A percentile compares a stretch with the other conserved stretches of the same genome.
Conservation (phyloP, 169 alveolate species). For the Perkinsus marinus region DNA sequence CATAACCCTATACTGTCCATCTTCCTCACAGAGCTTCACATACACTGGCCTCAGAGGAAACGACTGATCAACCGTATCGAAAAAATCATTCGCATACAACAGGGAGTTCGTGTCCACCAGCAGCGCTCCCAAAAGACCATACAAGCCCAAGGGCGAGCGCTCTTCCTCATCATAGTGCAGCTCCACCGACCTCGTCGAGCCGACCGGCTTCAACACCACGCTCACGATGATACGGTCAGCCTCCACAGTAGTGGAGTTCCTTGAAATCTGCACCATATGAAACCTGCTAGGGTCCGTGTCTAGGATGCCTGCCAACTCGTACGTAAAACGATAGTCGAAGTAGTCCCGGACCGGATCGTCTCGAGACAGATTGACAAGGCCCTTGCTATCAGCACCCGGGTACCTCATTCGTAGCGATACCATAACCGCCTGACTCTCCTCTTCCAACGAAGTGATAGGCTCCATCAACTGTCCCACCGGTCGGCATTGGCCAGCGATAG, state of each 20-base stretch:
- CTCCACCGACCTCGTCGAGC: background rate
- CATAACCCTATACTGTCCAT: background rate
- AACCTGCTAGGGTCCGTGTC: background rate
- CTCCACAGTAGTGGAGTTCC: background rate
- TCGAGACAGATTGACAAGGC: background rate
- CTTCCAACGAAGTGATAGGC: background rate
- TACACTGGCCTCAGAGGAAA: background rate
- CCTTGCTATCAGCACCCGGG: background rate
- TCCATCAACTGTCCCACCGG: background rate
- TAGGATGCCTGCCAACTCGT: slow-evolving; percentile 5
- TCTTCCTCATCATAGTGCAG: background rate
- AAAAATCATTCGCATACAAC: background rate
- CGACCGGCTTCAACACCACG: background rate
- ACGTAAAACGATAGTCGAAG: background rate
- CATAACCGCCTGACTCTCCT: background rate
- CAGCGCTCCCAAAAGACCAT: background rate
- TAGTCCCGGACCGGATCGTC: background rate
- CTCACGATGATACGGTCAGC: background rate
- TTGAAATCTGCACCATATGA: background rate
- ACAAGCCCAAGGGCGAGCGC: background rate
- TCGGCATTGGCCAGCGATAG: slow-evolving; percentile 3
- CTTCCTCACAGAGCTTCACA: background rate
- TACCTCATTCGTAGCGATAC: background rate
- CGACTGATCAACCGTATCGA: background rate
- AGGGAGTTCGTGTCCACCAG: background rate